Base-by-base conservation (phyloP, 306 rosid genomes). In the Prunus campanulata region DNA sequence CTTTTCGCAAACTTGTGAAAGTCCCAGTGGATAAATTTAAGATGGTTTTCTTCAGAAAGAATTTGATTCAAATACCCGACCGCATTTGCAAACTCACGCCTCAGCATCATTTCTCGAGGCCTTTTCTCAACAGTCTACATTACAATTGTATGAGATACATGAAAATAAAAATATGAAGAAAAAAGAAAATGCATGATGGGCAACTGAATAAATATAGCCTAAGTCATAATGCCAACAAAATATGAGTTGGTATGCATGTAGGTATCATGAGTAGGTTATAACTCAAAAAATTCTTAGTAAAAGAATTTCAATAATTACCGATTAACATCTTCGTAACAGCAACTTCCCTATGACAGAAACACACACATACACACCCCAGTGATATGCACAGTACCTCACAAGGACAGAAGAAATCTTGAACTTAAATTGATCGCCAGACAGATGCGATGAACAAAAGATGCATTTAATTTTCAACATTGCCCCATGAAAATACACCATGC, bases 101-200 rank as follows among this genome's bases (percentile, higher is more conserved):
- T 90, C 74, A 95, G 83, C 97, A 95, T 95, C 98, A 95, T 95
- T 89, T 95, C 98, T 67, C 98, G 90, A 67, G 98, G 98, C 75
- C 98, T 83, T 82, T 95, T 95, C 81, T 95, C 98, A 71, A 92
- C 93, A 70, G 93, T 95, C 98, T 93, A 74, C 83, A 82, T 74
- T 80, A 65, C 56, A 83, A 66, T 80, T 59, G 71, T 73, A 77
- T 64, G 60, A 87, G 82, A 48, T 19, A 71, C 29, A 72, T 6
- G 48, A 30, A 70, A 68, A 35, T 3, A 6, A 14, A 71, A 66
- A 35, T 42, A 60, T 55, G 77, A 83, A 55, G 51, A 77, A 62
- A 56, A 64, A 46, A 47, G 5, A 69, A 61, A 39, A 19, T n/a
- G 25, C 56, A 71, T 20, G 44, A 25, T 46, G 32, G 24, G 22